Evolutionary conservation across 2,329 filamentous ascomycete species (phyloP), one percentile per base, ranked within the genome.

Genomic region (Scolecobasidium constrictum): DNA sequence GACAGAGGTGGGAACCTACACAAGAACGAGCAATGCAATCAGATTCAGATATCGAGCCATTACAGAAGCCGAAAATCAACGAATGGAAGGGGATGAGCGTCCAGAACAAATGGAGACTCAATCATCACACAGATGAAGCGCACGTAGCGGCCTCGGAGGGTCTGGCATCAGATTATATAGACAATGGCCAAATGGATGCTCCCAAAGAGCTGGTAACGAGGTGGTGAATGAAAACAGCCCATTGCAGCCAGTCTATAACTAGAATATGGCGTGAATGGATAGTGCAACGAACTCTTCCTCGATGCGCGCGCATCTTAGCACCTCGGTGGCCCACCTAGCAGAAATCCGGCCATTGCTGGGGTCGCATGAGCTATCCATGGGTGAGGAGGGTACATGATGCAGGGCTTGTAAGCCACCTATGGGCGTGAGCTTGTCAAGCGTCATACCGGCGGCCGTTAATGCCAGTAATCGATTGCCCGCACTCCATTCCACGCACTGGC

Each of bases 141-240:
- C 13, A 31, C 26, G 13, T 20, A 20, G 26, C 21, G 18, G n/a
- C 31, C 5, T 26, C 33, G 19, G 33, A 36, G 40, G 40, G 40
- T 22, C 16, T 35, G 23, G 16, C 34, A 20, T 42, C 15, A 36
- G 40, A 22, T 35, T 42, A 42, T 42, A 42, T 42, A 42, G 40
- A 20, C 40, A 26, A 37, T 31, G 16, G 40, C 34, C 16, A 15
- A 34, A 36, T 28, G 34, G 40, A 20, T 35, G 33, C 33, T 35
- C 19, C 40, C 40, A 42, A 16, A 20, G 17, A 12, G 40, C 16
- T 34, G 40, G 40, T 42, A 42, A 42, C 40, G 33, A 42, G 40
- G 20, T 36, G 19, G 40, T n/a, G 18, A 20, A 35, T 42, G 40
- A 42, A 42, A 42, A 34, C 40, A 42, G 40, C 40, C 40, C 40